Base-by-base conservation (phyloP, 1,139 yeast genomes). In the Pichia sp. region DNA sequence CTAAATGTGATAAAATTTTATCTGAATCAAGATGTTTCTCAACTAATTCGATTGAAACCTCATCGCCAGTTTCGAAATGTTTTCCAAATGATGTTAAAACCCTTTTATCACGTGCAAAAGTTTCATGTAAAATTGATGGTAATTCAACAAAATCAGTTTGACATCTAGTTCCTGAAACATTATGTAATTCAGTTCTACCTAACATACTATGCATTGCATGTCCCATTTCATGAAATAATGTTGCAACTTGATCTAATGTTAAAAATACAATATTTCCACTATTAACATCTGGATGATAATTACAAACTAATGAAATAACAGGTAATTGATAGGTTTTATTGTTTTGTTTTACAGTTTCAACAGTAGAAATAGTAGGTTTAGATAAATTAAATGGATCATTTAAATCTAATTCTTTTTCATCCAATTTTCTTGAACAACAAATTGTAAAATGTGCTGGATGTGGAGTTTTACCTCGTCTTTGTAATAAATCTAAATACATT, bases 151-250 rank as follows among this genome's bases (percentile, higher is more conserved):
- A 92, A 62, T 92, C 98, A 0, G 98, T 87, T 7, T 89, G 86
- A 60, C 97, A 92, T 50, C 99, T 72, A 0, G 98, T 92, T 2
- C 99, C 98, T 25, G 95, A 82, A 16, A 92, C 82, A 60, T 90
- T 94, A 60, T 94, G 98, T 41, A 92, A 68, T 39, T 81, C 74
- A 0, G 98, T 92, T 50, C 92, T 73, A 0, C 97, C 98, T 28
- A 92, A 69, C 97, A 92, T 90, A 6, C 97, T 87, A 63, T 92
- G 98, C 80, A 92, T 85, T 2, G 98, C 98, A 65, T 92, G 99
- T 1, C 99, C 99, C 96, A 92, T 89, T 64, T 92, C 99, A 65
- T 92, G 99, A 68, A 94, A 92, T 30, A 92, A 67, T 0, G 98
- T 92, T 58, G 90, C 96, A 5, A 92, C 90, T 58, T 94, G 97